Percentiles rank a stretch among this genome's conserved stretches.
phyloP scores from a whole-genome alignment of 176 grass and related monocot species.

The Zea mays region Zm-B73-REFERENCE-NAM-5.0 NC_050096.1:286656501-286657000 shows the following conservation, averaged over 20 bases:
- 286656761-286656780: constrained; percentile 27
- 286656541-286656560: constrained; percentile 40
- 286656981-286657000: too few species aligned
- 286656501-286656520: constrained; percentile 45
- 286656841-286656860: constrained; percentile 45
- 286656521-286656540: constrained; percentile 24
- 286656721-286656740: not conserved
- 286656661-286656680: not conserved
- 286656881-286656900: constrained; percentile 21
- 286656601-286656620: not conserved
- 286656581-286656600: constrained; percentile 11
- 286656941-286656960: too few species aligned
- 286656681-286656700: not conserved
- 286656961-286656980: too few species aligned
- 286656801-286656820: constrained; percentile 39
- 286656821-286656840: constrained; percentile 39
- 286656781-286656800: constrained; percentile 1
- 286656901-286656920: not conserved
- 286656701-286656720: not conserved
- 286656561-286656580: constrained; percentile 48
- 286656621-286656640: constrained; percentile 33
- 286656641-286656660: constrained; percentile 15
- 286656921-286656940: not conserved
- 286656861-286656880: constrained; percentile 13
- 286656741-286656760: constrained; percentile 16